These are phyloP conservation scores for Entoloma clypeatum DNA, from an alignment of 1,284 basidiomycete species.

Conservation along the genomic window DNA sequence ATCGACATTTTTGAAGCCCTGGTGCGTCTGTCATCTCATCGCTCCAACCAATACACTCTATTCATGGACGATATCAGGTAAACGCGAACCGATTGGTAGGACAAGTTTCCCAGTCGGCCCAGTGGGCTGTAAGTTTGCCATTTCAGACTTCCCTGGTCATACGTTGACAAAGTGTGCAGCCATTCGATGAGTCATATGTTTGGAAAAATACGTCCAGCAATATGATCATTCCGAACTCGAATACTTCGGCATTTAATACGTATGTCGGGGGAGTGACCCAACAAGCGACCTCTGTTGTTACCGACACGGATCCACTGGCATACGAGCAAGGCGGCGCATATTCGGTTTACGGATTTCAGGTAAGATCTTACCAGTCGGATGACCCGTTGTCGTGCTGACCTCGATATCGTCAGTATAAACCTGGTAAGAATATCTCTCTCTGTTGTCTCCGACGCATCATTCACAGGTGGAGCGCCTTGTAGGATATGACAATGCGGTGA, in stretches of 20 bases:
- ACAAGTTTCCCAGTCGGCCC: constrained; percentile 65
- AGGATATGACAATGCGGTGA: constrained; percentile 45
- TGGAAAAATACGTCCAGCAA: constrained; percentile 48
- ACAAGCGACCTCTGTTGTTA: constrained; percentile 59
- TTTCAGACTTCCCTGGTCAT: constrained; percentile 20
- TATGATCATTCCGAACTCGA: constrained; percentile 44
- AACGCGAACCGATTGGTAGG: constrained; percentile 37
- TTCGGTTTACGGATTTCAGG: constrained; percentile 53
- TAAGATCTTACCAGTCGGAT: constrained; percentile 17
- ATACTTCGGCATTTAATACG: constrained; percentile 44
- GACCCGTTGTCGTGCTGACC: neutral
- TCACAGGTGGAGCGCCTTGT: constrained; percentile 1
- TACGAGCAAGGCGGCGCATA: constrained; percentile 48
- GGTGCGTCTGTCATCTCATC: constrained; percentile 22
- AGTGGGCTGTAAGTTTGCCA: constrained; percentile 59
- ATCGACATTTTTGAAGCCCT: constrained; percentile 79
- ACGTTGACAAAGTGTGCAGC: constrained; percentile 31
- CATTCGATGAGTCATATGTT: constrained; percentile 56
- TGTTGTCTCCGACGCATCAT: constrained; percentile 1
- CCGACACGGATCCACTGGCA: constrained; percentile 44
- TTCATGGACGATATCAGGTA: constrained; percentile 19
- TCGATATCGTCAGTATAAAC: constrained; percentile 34
- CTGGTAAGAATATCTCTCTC: constrained; percentile 30
- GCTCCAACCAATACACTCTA: neutral
- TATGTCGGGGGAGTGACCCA: constrained; percentile 62